phyloP scores from a whole-genome alignment of 2,329 filamentous ascomycete species.

The Thelonectria rubi region DNA sequence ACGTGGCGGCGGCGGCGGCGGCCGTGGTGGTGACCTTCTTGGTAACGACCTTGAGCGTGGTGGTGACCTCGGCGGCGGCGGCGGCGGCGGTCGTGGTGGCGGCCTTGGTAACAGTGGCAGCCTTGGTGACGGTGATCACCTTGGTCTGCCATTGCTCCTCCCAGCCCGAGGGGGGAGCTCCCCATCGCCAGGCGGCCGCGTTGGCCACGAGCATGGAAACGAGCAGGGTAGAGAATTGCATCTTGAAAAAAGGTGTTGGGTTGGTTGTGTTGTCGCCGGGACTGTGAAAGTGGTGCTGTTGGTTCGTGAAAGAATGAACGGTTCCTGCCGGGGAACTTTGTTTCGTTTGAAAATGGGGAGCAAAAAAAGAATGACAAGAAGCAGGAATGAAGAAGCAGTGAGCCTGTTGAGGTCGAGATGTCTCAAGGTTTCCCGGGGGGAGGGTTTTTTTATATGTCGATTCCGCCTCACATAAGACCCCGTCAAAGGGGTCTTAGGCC shows the following conservation, averaged over 20 bases:
- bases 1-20: slow-evolving; percentile 5
- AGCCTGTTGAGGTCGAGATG: background rate
- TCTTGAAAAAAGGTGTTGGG: slow-evolving; percentile 10
- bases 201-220: slow-evolving; percentile 24
- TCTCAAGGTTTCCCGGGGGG: background rate
- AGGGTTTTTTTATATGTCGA: slow-evolving; percentile 14
- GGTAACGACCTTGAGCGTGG: slow-evolving; percentile 16
- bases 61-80: background rate
- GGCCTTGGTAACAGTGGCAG: slow-evolving; percentile 24
- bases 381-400: slow-evolving; percentile 7
- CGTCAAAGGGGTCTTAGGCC: background rate
- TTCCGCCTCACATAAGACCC: background rate
- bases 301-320: slow-evolving; percentile 17
- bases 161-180: background rate
- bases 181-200: slow-evolving; percentile 32
- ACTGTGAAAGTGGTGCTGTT: slow-evolving; percentile 5
- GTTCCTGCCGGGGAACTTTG: slow-evolving; percentile 18
- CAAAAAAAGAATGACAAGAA: slow-evolving; percentile 24
- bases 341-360: slow-evolving; percentile 5
- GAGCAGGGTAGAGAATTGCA: slow-evolving; percentile 21
- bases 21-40: slow-evolving; percentile 14
- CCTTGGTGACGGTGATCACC: slow-evolving; percentile 12
- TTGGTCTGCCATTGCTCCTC: background rate
- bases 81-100: slow-evolving; percentile 7
- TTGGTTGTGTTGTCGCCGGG: slow-evolving; percentile 16